Conservation (phyloP, 306 rosid species). For the Cyclanthera cordifolia region DNA sequence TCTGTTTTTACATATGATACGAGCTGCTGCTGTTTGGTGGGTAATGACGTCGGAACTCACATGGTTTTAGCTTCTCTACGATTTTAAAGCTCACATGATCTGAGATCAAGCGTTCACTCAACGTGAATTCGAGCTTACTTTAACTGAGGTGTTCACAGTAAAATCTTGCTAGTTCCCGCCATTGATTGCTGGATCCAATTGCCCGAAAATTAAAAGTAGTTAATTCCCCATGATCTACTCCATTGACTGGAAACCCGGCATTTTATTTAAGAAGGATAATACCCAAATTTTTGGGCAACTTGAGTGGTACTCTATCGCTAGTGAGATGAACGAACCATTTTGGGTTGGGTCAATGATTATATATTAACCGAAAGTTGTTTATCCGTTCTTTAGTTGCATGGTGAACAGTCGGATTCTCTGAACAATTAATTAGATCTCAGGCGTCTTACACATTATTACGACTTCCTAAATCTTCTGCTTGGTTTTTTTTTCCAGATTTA, state of each 20-base stretch:
- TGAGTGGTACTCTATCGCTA: neutral
- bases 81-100: neutral
- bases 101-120: neutral
- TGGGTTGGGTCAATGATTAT: neutral
- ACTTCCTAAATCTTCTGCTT: slow-evolving; percentile 16
- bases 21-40: neutral
- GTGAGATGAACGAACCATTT: slow-evolving; percentile 4
- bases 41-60: slow-evolving; percentile 1
- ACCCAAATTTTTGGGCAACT: neutral
- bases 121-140: neutral
- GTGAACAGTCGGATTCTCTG: neutral
- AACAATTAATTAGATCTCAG: neutral
- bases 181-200: slow-evolving; percentile 1
- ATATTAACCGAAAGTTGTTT: neutral
- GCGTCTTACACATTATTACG: neutral
- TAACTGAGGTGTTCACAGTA: slow-evolving; percentile 1
- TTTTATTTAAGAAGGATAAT: neutral
- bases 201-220: neutral
- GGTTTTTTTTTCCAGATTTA: slow-evolving; percentile 37
- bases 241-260: neutral
- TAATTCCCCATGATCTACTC: too few species aligned
- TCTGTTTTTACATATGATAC: too few species aligned
- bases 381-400: slow-evolving; percentile 3
- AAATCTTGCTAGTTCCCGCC: neutral
- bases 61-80: too few species aligned